A percentile compares a stretch with the other conserved stretches of the same genome.
phyloP scores from a whole-genome alignment of 2,329 filamentous ascomycete genomes.

The Monosporascus sp. region DNA sequence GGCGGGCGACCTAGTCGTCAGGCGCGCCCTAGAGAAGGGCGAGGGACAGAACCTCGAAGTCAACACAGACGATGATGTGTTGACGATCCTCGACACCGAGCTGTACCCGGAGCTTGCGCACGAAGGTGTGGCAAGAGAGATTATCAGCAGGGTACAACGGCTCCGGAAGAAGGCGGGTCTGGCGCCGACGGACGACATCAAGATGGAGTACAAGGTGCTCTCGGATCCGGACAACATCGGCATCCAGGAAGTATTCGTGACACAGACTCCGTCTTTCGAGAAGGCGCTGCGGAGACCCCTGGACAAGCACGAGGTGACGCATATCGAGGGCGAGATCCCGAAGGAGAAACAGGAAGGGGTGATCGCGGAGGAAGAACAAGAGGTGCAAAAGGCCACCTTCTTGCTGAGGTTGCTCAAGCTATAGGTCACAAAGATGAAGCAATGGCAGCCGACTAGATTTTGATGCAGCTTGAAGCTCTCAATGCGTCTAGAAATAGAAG shows the following conservation, averaged over 20 bases:
- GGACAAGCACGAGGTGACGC: conserved; percentile 60
- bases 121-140: conserved; percentile 84
- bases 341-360: conserved; percentile 48
- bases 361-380: conserved; percentile 78
- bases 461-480: not conserved
- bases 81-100: conserved; percentile 82
- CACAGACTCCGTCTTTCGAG: conserved; percentile 63
- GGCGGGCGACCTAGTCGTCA: conserved; percentile 77
- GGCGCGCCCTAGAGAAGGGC: conserved; percentile 70
- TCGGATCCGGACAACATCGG: conserved; percentile 72
- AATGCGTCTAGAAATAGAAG: not conserved
- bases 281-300: conserved; percentile 74
- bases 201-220: conserved; percentile 84
- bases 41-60: conserved; percentile 73
- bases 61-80: conserved; percentile 82
- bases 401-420: conserved; percentile 70
- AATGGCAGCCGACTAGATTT: not conserved
- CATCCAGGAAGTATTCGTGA: conserved; percentile 61
- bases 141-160: conserved; percentile 88
- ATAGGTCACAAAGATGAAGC: conserved; percentile 30
- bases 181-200: conserved; percentile 86
- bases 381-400: conserved; percentile 78
- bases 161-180: conserved; percentile 91
- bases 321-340: conserved; percentile 52
- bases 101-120: conserved; percentile 80